Percentiles rank a stretch among this genome's conserved stretches.
phyloP scores from a whole-genome alignment of 164 flowering plant genomes.

The Vitis cinerea region DNA sequence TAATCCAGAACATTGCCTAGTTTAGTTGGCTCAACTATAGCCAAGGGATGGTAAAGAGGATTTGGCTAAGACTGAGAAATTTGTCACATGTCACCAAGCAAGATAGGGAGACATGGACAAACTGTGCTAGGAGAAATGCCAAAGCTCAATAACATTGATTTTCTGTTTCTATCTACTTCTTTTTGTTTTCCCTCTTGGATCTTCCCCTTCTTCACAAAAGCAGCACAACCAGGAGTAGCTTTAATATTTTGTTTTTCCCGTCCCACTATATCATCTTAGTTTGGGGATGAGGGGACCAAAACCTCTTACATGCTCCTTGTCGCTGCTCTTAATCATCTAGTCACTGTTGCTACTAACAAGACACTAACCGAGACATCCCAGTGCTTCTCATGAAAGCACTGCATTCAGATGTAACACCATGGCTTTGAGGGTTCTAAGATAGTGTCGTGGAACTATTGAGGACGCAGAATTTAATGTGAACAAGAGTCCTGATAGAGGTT shows the following conservation, averaged over 20 bases:
- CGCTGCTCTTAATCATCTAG: constrained; percentile 9
- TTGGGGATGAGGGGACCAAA: constrained; percentile 22
- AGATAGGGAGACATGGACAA: constrained; percentile 32
- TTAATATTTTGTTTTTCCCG: constrained; percentile 10
- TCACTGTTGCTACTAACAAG: constrained; percentile 16
- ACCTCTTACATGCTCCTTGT: constrained; percentile 21
- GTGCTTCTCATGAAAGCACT: constrained; percentile 1
- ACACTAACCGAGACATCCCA: constrained; percentile 2
- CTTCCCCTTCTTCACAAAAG: constrained; percentile 6
- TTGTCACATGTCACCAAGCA: constrained; percentile 22
- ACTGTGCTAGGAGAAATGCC: constrained; percentile 25
- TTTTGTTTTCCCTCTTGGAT: constrained; percentile 20
- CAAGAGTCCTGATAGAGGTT: too few relatives aligned
- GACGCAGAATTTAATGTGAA: neutral
- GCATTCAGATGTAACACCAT: neutral
- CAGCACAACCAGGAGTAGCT: neutral
- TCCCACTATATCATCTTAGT: neutral
- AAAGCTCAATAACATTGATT: constrained; percentile 12
- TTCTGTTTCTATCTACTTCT: constrained; percentile 25
- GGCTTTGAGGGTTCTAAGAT: neutral
- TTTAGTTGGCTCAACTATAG: constrained; percentile 13
- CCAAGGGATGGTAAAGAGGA: constrained; percentile 6
- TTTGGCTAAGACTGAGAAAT: constrained; percentile 5
- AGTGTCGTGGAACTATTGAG: constrained; percentile 7
- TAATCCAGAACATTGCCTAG: neutral